phyloP scores from a whole-genome alignment of 352 stramenopile species.

The Pythium myriotylum region DNA sequence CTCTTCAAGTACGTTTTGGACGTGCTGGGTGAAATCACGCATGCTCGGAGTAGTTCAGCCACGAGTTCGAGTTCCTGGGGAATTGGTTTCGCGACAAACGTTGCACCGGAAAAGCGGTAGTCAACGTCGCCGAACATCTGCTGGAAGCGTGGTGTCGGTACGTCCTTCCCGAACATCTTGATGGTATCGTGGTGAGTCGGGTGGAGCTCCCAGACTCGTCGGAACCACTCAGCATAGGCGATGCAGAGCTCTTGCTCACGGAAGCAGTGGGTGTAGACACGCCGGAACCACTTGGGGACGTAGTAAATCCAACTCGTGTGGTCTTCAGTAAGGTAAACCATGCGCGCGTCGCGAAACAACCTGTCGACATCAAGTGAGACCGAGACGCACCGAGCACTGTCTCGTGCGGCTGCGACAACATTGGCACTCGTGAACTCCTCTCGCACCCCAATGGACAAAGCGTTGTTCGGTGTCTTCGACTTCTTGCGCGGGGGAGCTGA shows the following conservation, averaged over 20 bases:
- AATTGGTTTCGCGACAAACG: slow-evolving; percentile 48
- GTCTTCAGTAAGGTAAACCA: slow-evolving; percentile 35
- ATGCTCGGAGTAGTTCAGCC: slow-evolving; percentile 44
- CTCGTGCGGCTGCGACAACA: slow-evolving; percentile 14
- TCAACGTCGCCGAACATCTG: slow-evolving; percentile 49
- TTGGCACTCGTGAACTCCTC: slow-evolving; percentile 22
- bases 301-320: slow-evolving; percentile 62
- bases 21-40: slow-evolving; percentile 37
- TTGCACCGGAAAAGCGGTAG: slow-evolving; percentile 59
- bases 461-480: background rate
- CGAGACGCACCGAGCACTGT: slow-evolving; percentile 24
- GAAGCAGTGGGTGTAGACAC: slow-evolving; percentile 37
- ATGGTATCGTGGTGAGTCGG: slow-evolving; percentile 60
- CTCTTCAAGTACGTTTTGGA: slow-evolving; percentile 20
- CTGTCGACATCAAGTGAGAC: slow-evolving; percentile 26
- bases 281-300: slow-evolving; percentile 55
- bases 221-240: slow-evolving; percentile 30
- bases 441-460: slow-evolving; percentile 2
- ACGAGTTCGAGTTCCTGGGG: slow-evolving; percentile 39
- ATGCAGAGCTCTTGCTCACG: slow-evolving; percentile 6
- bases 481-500: background rate
- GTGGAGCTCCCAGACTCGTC: slow-evolving; percentile 59
- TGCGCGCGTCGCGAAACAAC: slow-evolving; percentile 26
- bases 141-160: slow-evolving; percentile 65
- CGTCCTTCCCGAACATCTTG: slow-evolving; percentile 70